Evolutionary conservation across 768 basidiomycete genomes (phyloP).

Genomic region (Amanita pallidorosea): DNA sequence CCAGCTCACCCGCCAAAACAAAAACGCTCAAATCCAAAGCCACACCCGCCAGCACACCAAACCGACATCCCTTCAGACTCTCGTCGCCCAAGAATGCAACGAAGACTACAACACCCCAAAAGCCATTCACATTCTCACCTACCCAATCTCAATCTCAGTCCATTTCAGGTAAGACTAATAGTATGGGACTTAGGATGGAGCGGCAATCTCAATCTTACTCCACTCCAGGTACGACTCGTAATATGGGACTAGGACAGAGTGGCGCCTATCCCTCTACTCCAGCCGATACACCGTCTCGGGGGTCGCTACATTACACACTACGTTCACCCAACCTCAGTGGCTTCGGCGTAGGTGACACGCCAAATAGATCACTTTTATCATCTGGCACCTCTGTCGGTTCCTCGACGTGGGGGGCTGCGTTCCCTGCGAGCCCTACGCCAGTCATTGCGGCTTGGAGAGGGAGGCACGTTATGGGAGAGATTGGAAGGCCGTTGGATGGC

Average conservation of each 20-base stretch:
- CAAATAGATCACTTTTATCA: constrained; percentile 13
- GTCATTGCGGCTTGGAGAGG: constrained; percentile 32
- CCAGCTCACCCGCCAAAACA: constrained; percentile 21
- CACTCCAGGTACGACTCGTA: not conserved
- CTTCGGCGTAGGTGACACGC: not conserved
- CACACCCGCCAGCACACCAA: constrained; percentile 2
- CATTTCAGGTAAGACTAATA: not conserved
- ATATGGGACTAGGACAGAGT: not conserved
- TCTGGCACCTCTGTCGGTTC: constrained; percentile 24
- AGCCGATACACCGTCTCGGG: constrained; percentile 29
- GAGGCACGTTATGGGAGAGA: constrained; percentile 21
- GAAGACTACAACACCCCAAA: constrained; percentile 26
- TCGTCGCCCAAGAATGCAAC: constrained; percentile 28
- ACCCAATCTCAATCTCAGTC: constrained; percentile 14
- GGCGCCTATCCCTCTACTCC: constrained; percentile 22
- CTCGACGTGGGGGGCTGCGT: constrained; percentile 20
- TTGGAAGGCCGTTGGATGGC: constrained; percentile 31
- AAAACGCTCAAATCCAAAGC: constrained; percentile 10
- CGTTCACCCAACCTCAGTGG: not conserved
- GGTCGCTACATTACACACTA: constrained; percentile 20
- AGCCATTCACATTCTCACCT: constrained; percentile 29
- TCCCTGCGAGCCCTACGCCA: constrained; percentile 28
- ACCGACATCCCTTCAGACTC: constrained; percentile 14
- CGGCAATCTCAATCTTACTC: constrained; percentile 12
- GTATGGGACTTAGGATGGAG: not conserved